Evolutionary conservation across 2,329 filamentous ascomycete genomes (phyloP).

Genomic region (Exophiala bonariae): DNA sequence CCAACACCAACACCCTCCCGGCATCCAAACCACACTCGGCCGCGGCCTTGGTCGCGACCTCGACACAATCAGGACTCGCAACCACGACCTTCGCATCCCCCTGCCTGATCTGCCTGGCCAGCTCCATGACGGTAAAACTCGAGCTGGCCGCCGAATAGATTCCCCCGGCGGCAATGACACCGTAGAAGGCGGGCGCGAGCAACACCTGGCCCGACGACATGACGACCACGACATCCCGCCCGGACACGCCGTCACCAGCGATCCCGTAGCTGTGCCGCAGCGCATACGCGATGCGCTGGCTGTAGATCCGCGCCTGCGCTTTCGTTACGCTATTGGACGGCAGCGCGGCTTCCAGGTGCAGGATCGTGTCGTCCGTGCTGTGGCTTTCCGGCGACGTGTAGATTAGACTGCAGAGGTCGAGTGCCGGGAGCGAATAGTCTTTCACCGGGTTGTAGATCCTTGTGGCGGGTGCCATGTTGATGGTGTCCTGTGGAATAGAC

Average conservation of each 20-base stretch:
- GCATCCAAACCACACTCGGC: conserved; percentile 48
- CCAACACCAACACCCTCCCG: conserved; percentile 53
- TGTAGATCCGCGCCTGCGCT: conserved; percentile 48
- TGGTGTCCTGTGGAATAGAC: too few species aligned
- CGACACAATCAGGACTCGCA: conserved; percentile 51
- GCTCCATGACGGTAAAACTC: conserved; percentile 18
- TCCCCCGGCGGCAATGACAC: conserved; percentile 59
- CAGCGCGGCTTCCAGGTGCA: conserved; percentile 60
- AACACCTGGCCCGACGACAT: conserved; percentile 59
- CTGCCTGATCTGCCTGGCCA: conserved; percentile 22
- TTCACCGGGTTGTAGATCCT: conserved; percentile 23
- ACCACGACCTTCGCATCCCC: conserved; percentile 37
- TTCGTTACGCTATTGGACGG: conserved; percentile 56
- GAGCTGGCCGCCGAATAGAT: conserved; percentile 49
- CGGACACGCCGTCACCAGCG: conserved; percentile 48
- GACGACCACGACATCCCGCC: conserved; percentile 54
- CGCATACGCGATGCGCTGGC: conserved; percentile 55
- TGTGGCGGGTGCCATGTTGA: conserved; percentile 5
- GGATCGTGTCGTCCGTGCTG: conserved; percentile 47
- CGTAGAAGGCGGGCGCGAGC: conserved; percentile 55
- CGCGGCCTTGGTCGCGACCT: conserved; percentile 51
- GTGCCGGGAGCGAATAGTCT: conserved; percentile 25
- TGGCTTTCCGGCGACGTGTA: conserved; percentile 22
- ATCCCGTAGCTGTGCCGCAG: conserved; percentile 57
- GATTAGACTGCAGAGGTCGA: conserved; percentile 24